Conservation (phyloP, 2,329 filamentous ascomycete species). For the Cadophora luteo-olivacea region DNA sequence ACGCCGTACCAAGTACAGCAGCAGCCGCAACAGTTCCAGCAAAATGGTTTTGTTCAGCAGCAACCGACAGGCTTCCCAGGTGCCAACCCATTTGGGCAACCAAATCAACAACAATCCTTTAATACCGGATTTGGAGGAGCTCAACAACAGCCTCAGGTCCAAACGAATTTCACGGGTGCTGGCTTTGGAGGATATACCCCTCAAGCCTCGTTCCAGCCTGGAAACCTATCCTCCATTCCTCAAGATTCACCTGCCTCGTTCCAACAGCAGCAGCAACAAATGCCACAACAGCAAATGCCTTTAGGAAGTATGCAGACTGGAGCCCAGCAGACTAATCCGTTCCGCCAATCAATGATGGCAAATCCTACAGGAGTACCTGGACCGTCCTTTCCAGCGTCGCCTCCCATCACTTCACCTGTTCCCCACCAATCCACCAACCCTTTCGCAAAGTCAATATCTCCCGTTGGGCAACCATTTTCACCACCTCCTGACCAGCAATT, state of each 20-base stretch:
- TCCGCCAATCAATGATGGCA: constrained; percentile 84
- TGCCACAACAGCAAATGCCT: constrained; percentile 49
- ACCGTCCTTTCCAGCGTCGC: constrained; percentile 50
- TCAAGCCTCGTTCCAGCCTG: constrained; percentile 65
- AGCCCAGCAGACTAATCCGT: constrained; percentile 82
- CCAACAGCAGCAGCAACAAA: constrained; percentile 46
- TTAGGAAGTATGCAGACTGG: constrained; percentile 49
- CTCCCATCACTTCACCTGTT: constrained; percentile 51
- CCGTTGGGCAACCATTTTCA: constrained; percentile 46
- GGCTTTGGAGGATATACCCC: constrained; percentile 84
- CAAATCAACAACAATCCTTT: constrained; percentile 47
- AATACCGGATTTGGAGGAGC: constrained; percentile 40
- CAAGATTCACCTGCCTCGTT: constrained; percentile 62
- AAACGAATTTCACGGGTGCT: constrained; percentile 71
- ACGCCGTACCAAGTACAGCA: constrained; percentile 46
- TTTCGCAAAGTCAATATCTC: constrained; percentile 71
- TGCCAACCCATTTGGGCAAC: constrained; percentile 15
- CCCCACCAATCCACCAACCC: constrained; percentile 81
- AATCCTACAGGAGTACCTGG: constrained; percentile 54
- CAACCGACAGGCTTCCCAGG: constrained; percentile 19
- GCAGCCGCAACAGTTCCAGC: constrained; percentile 49
- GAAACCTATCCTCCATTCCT: constrained; percentile 60
- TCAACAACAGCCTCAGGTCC: constrained; percentile 49
- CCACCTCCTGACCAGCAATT: constrained; percentile 42
- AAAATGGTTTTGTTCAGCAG: constrained; percentile 49